These are phyloP conservation scores for Copromyces sp. DNA, from an alignment of 495 filamentous ascomycete species.

Conservation along the genomic window DNA sequence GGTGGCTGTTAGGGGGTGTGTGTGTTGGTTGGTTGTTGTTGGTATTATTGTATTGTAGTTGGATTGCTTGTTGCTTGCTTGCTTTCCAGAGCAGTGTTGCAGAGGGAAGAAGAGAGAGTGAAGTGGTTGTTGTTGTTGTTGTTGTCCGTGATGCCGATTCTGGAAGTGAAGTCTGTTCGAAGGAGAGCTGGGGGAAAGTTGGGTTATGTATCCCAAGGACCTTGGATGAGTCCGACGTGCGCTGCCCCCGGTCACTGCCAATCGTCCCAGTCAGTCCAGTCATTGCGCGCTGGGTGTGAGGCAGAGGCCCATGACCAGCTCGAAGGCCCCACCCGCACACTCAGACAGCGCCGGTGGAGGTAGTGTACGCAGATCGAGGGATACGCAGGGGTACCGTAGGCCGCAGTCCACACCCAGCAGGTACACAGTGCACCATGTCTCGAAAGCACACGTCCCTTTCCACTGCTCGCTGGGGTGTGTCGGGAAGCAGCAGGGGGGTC, in stretches of 20 bases:
- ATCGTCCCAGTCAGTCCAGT: constrained; percentile 1
- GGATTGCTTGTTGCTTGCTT: neutral
- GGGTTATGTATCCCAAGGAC: constrained; percentile 20
- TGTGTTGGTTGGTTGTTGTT: neutral
- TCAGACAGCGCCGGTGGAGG: constrained; percentile 21
- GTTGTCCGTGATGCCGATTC: constrained; percentile 14
- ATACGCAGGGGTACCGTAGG: constrained; percentile 8
- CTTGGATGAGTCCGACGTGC: neutral
- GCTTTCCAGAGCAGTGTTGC: constrained; percentile 3
- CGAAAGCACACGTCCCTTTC: constrained; percentile 1
- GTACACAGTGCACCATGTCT: constrained; percentile 11
- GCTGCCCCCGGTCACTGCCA: constrained; percentile 13
- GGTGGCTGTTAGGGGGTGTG: neutral
- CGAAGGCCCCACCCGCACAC: constrained; percentile 21
- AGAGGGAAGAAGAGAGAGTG: constrained; percentile 14
- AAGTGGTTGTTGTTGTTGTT: constrained; percentile 16
- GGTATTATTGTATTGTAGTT: constrained; percentile 2
- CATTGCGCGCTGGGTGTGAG: constrained; percentile 14
- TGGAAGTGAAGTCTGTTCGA: constrained; percentile 12
- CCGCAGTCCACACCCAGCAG: constrained; percentile 1
- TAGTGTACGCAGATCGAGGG: constrained; percentile 8
- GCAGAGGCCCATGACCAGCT: constrained; percentile 26
- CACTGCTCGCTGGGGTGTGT: neutral
- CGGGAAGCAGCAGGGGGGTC: constrained; percentile 4
- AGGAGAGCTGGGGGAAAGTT: constrained; percentile 21